These are phyloP conservation scores for Meyerozyma sp. DNA, from an alignment of 1,139 yeast species.

Conservation along the genomic window DNA sequence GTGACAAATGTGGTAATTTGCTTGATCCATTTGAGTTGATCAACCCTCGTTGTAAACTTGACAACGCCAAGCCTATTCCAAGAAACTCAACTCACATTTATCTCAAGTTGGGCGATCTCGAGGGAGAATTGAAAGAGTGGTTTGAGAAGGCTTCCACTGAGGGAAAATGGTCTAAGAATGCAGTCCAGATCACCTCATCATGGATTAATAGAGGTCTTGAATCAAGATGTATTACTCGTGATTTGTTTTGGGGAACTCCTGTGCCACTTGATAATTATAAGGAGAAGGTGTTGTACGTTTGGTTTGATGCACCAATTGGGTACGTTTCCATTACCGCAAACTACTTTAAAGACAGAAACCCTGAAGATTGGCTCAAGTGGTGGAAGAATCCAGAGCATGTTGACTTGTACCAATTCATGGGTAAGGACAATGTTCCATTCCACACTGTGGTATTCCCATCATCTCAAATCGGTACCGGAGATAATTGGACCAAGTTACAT, in stretches of 20 bases:
- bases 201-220: conserved; percentile 93
- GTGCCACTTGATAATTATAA: conserved; percentile 82
- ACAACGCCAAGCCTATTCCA: conserved; percentile 73
- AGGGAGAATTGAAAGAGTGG: conserved; percentile 72
- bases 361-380: conserved; percentile 70
- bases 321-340: conserved; percentile 94
- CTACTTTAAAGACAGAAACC: conserved; percentile 52
- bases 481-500: conserved; percentile 85
- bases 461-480: conserved; percentile 80
- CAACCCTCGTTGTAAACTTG: conserved; percentile 92
- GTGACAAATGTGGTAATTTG: conserved; percentile 91
- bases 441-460: conserved; percentile 98
- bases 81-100: conserved; percentile 83
- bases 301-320: conserved; percentile 99
- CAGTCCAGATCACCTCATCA: conserved; percentile 78
- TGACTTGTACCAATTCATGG: conserved; percentile 93
- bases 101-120: conserved; percentile 76
- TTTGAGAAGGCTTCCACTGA: conserved; percentile 56
- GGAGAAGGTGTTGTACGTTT: conserved; percentile 89
- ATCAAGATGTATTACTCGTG: conserved; percentile 96
- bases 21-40: conserved; percentile 90
- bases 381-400: conserved; percentile 90
- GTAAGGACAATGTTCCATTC: conserved; percentile 98
- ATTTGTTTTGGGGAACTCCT: conserved; percentile 97
- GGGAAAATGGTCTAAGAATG: conserved; percentile 91